These are phyloP conservation scores for Marasmius fiardii DNA, from an alignment of 1,284 basidiomycete species.

Conservation along the genomic window DNA sequence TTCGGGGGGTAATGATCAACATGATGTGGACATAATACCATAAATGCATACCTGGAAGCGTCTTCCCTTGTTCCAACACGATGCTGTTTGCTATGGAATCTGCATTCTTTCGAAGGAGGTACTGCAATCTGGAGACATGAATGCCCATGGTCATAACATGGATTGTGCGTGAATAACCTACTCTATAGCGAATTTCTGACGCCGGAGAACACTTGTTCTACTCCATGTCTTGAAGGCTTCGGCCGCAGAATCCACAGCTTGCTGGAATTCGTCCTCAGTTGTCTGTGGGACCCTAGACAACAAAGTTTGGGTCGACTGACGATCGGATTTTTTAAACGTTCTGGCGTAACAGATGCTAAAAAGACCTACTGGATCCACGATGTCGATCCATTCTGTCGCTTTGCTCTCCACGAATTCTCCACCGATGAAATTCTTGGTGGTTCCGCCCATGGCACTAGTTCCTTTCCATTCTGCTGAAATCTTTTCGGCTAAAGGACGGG, in stretches of 20 bases:
- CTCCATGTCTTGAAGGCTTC: conserved; percentile 91
- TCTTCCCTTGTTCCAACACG: conserved; percentile 91
- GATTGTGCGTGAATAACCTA: conserved; percentile 33
- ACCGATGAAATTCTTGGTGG: conserved; percentile 87
- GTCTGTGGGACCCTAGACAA: conserved; percentile 91
- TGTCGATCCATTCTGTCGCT: conserved; percentile 76
- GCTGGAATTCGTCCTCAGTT: conserved; percentile 77
- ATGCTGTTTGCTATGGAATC: conserved; percentile 76
- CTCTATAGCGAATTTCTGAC: conserved; percentile 91
- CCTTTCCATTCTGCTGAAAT: conserved; percentile 80
- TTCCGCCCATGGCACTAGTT: conserved; percentile 77
- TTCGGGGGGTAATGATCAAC: conserved; percentile 15
- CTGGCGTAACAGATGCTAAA: neutral
- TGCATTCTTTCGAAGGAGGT: conserved; percentile 74
- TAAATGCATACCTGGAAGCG: conserved; percentile 56
- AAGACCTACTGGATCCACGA: conserved; percentile 77
- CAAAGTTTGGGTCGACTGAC: conserved; percentile 83
- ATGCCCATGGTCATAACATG: neutral
- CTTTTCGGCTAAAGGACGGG: conserved; percentile 58
- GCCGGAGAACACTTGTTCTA: conserved; percentile 77
- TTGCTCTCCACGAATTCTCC: conserved; percentile 87
- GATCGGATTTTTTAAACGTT: neutral
- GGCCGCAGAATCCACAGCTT: conserved; percentile 85
- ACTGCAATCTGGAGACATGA: conserved; percentile 59
- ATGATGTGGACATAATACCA: no score